Evolutionary conservation across 1,284 basidiomycete species (phyloP), one percentile per base, ranked within the genome.

Genomic region (Fistulinella cinereoalba): DNA sequence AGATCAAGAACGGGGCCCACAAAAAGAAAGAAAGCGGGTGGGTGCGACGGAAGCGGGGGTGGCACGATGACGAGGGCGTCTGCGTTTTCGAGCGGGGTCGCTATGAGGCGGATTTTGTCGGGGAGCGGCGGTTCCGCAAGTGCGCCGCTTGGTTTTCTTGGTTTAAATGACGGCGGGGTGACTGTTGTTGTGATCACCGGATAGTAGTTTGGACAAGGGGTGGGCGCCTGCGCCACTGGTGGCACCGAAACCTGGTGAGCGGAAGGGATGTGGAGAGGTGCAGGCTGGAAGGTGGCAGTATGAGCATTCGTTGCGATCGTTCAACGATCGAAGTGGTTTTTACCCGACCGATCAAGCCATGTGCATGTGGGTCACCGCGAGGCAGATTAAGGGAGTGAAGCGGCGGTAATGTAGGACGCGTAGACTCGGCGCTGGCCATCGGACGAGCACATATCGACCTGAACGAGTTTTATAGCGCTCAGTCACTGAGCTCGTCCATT

Each of bases 331-430:
- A n/a, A n/a, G n/a, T n/a, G n/a, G n/a, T n/a, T n/a, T n/a, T n/a
- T n/a, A n/a, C n/a, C n/a, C n/a, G n/a, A n/a, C n/a, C n/a, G n/a
- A n/a, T n/a, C n/a, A n/a, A n/a, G n/a, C n/a, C n/a, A n/a, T n/a
- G n/a, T n/a, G n/a, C n/a, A n/a, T n/a, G n/a, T n/a, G n/a, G n/a
- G 29, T 47, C 37, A 18, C 43, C 19, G 18, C 67, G 62, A 34
- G 71, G 74, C 45, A 81, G 70, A 47, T 74, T 64, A 38, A 83
- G 74, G 13, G 76, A 66, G 46, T 72, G 75, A 21, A 84, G 68
- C 15, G 81, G 68, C n/a, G 81, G 81, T 13, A 83, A 75, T 2
- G 74, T 77, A 25, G 79, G 77, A 31, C 78, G 77, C 46, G 58
- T 50, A 37, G 50, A 52, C 50, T 62, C 59, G 75, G 75, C 76